Evolutionary conservation across 2,329 filamentous ascomycete genomes (phyloP).

Genomic region (Dactylellina parvicollis): DNA sequence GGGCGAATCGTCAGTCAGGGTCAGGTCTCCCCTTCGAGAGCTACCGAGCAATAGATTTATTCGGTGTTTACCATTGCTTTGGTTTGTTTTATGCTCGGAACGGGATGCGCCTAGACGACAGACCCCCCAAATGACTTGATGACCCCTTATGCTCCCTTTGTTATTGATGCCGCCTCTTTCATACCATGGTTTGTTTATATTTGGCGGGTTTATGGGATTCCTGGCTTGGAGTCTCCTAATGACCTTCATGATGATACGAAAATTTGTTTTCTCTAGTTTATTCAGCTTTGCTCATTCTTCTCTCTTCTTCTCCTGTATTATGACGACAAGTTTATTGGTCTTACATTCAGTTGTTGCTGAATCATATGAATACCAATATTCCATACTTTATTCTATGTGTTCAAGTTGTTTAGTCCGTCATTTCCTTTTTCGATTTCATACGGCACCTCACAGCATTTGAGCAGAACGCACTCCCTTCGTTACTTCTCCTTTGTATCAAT

Average conservation of each 20-base stretch:
- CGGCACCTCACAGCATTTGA: neutral
- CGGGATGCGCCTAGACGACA: constrained; percentile 12
- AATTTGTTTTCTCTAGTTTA: neutral
- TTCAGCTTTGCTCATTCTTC: neutral
- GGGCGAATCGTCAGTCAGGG: constrained; percentile 48
- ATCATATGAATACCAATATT: too few relatives aligned
- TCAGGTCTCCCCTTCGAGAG: constrained; percentile 23
- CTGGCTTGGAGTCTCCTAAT: neutral
- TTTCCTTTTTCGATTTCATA: too few relatives aligned
- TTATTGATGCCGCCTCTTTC: neutral
- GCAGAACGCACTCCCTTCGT: neutral
- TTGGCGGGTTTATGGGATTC: neutral
- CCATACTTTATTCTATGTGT: too few relatives aligned
- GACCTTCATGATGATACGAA: constrained; percentile 5
- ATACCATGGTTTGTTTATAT: neutral
- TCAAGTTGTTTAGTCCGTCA: too few relatives aligned
- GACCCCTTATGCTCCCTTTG: neutral
- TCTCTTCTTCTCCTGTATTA: neutral
- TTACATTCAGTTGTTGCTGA: too few relatives aligned
- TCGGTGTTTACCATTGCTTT: neutral
- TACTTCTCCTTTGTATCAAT: constrained; percentile 6
- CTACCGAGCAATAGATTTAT: constrained; percentile 23
- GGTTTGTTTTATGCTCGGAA: neutral
- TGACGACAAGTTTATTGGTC: too few relatives aligned
- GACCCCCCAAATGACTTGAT: neutral